A percentile compares a stretch with the other conserved stretches of the same genome.
Evolutionary conservation across 257 asterid species (phyloP).

Genomic region (Solanum boliviense): DNA sequence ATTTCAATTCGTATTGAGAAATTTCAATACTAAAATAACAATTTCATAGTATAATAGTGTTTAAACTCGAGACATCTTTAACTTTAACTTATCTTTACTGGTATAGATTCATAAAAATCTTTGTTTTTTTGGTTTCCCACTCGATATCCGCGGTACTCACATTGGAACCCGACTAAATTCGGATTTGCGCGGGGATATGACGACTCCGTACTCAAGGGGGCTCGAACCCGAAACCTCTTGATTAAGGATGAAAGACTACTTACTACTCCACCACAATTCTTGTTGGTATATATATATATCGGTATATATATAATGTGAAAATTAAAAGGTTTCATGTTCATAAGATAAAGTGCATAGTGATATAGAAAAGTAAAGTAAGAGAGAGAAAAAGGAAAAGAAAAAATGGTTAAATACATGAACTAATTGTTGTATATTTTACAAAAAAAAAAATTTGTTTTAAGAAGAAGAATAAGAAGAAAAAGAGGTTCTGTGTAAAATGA

Average conservation of each 20-base stretch:
- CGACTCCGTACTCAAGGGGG: too few relatives aligned
- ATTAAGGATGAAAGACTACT: too few relatives aligned
- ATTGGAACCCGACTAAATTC: too few relatives aligned
- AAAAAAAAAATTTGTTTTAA: neutral
- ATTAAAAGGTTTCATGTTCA: neutral
- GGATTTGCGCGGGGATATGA: rapidly evolving
- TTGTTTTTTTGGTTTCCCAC: too few relatives aligned
- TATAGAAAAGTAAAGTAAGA: neutral
- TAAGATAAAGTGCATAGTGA: neutral
- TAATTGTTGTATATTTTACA: neutral
- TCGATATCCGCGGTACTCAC: rapidly evolving
- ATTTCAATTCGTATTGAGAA: too few relatives aligned
- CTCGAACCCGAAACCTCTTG: too few relatives aligned
- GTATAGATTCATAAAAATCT: too few relatives aligned
- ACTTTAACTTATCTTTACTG: too few relatives aligned
- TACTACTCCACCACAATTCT: too few relatives aligned
- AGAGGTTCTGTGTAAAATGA: neutral
- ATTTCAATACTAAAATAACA: too few relatives aligned
- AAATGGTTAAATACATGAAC: neutral
- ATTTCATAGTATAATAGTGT: too few relatives aligned
- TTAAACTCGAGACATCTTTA: too few relatives aligned
- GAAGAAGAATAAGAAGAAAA: neutral
- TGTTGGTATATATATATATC: neutral
- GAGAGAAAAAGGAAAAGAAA: neutral
- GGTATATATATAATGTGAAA: neutral